These are phyloP conservation scores for Fusarium xyrophilum DNA, from an alignment of 2,329 filamentous ascomycete genomes.

Conservation along the genomic window DNA sequence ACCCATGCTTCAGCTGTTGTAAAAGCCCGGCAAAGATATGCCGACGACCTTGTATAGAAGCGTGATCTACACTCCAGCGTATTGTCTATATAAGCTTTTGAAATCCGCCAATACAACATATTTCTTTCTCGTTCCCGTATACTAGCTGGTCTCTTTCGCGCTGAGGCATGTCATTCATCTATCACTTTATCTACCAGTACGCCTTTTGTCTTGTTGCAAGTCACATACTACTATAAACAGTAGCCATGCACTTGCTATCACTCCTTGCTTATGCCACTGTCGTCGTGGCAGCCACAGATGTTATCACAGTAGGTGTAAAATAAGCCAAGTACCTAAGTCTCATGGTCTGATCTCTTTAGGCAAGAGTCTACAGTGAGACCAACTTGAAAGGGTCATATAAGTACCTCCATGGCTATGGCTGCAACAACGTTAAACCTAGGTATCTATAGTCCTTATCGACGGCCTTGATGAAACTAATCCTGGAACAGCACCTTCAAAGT, in stretches of 20 bases:
- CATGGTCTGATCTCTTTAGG: rapidly evolving
- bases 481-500: background rate
- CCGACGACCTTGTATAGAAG: too few relatives aligned
- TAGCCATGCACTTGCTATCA: background rate
- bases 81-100: background rate
- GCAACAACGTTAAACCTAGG: background rate
- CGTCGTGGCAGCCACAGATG: background rate
- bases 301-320: background rate
- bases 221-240: too few relatives aligned
- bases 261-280: rapidly evolving
- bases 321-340: rapidly evolving
- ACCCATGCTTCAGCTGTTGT: background rate
- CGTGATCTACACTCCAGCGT: too few relatives aligned
- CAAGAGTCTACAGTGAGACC: background rate
- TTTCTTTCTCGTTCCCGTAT: too few relatives aligned
- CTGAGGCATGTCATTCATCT: too few relatives aligned
- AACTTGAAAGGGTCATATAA: background rate
- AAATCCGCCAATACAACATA: rapidly evolving
- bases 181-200: too few relatives aligned
- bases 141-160: too few relatives aligned
- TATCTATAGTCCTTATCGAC: background rate
- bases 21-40: background rate
- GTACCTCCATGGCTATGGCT: background rate
- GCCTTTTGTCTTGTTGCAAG: too few relatives aligned
- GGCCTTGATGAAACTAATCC: background rate